Evolutionary conservation across 139 green algal species (phyloP).

Genomic region (Chlorella vulgaris): DNA sequence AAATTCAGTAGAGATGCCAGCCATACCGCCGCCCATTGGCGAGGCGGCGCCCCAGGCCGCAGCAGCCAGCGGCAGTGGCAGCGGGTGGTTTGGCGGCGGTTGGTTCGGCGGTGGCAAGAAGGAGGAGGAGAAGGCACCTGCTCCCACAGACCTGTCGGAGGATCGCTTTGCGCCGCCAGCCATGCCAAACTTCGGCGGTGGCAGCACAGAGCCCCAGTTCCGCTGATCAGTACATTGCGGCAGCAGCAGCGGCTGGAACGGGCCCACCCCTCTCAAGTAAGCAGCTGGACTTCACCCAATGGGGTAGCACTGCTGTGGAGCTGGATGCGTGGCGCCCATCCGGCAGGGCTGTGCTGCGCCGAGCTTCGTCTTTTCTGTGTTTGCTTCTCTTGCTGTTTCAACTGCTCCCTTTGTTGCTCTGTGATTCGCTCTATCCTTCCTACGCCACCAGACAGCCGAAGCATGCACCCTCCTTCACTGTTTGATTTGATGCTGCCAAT

Average conservation of each 20-base stretch:
- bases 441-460: too few relatives aligned
- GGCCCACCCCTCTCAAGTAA: too few relatives aligned
- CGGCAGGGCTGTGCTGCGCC: too few relatives aligned
- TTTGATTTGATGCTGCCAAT: too few relatives aligned
- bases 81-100: conserved; percentile 42
- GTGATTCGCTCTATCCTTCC: too few relatives aligned
- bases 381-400: neutral
- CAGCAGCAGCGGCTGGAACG: neutral
- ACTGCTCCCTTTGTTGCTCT: neutral
- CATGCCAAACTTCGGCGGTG: conserved; percentile 54
- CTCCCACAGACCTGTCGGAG: conserved; percentile 39
- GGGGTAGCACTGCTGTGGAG: too few relatives aligned
- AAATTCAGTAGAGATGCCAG: conserved; percentile 6
- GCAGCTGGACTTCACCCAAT: too few relatives aligned
- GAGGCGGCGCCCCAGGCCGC: conserved; percentile 1
- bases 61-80: conserved; percentile 16
- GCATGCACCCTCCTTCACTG: too few relatives aligned
- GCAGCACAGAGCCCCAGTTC: conserved; percentile 37
- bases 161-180: conserved; percentile 63
- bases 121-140: conserved; percentile 25
- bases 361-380: too few relatives aligned
- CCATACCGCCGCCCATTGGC: conserved; percentile 28
- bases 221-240: conserved; percentile 12
- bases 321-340: too few relatives aligned
- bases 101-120: conserved; percentile 50